These are phyloP conservation scores for Bipolaris sorokiniana DNA, from an alignment of 2,329 filamentous ascomycete genomes.

Conservation along the genomic window DNA sequence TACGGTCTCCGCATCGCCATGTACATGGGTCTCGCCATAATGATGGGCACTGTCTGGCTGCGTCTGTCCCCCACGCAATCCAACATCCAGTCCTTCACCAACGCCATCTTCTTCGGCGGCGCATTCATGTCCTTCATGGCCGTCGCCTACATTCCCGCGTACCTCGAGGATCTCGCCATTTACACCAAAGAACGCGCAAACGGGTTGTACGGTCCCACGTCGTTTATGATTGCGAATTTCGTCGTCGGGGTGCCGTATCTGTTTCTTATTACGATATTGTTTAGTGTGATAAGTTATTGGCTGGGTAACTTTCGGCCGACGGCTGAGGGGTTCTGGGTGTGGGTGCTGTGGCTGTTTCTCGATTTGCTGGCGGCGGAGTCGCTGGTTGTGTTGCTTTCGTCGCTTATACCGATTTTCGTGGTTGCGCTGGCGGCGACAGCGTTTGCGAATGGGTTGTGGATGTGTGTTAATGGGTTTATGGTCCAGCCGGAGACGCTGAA, in stretches of 20 bases:
- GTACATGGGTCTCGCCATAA: conserved; percentile 79
- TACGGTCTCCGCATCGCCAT: conserved; percentile 84
- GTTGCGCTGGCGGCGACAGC: conserved; percentile 78
- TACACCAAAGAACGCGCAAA: conserved; percentile 81
- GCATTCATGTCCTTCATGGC: conserved; percentile 62
- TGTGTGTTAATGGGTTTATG: conserved; percentile 83
- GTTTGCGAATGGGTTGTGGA: conserved; percentile 89
- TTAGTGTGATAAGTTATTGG: conserved; percentile 80
- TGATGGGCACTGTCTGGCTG: conserved; percentile 90
- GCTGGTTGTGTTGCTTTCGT: conserved; percentile 77
- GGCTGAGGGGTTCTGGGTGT: conserved; percentile 72
- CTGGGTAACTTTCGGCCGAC: conserved; percentile 75
- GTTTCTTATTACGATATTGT: conserved; percentile 77
- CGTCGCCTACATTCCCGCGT: conserved; percentile 82
- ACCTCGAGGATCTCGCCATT: conserved; percentile 76
- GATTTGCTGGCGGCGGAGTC: conserved; percentile 83
- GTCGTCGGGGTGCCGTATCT: conserved; percentile 81
- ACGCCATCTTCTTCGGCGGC: conserved; percentile 70
- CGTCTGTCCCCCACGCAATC: conserved; percentile 70
- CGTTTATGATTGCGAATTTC: conserved; percentile 80
- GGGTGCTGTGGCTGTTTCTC: conserved; percentile 84
- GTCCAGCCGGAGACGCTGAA: conserved; percentile 76
- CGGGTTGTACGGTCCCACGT: conserved; percentile 75
- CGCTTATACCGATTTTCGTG: conserved; percentile 79
- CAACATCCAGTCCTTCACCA: conserved; percentile 81